Conservation (phyloP, 1,139 yeast genomes). For the Blastobotrys aristatus region DNA sequence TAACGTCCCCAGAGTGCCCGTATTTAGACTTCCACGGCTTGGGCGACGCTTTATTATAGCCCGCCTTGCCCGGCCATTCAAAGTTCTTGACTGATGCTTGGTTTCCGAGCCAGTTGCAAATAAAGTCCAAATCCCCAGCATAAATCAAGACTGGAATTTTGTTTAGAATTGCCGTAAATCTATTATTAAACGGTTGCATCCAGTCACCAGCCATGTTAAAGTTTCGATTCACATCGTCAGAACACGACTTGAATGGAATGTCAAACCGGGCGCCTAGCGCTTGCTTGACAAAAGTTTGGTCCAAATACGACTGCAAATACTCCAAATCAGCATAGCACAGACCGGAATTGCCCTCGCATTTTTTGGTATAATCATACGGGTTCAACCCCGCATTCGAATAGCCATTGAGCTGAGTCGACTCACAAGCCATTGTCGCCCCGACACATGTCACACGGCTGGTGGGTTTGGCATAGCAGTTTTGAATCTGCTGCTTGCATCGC, state of each 20-base stretch:
- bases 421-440: slow-evolving; percentile 88
- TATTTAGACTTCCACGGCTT: slow-evolving; percentile 39
- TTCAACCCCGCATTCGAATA: slow-evolving; percentile 86
- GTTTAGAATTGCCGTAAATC: slow-evolving; percentile 55
- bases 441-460: slow-evolving; percentile 82
- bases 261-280: slow-evolving; percentile 90
- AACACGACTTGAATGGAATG: slow-evolving; percentile 68
- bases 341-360: slow-evolving; percentile 66
- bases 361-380: slow-evolving; percentile 84
- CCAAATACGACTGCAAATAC: slow-evolving; percentile 61
- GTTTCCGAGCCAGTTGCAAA: slow-evolving; percentile 89
- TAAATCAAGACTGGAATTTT: slow-evolving; percentile 63
- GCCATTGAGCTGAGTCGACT: slow-evolving; percentile 81
- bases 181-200: slow-evolving; percentile 55
- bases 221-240: slow-evolving; percentile 42
- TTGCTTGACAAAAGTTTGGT: slow-evolving; percentile 60
- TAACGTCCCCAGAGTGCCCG: slow-evolving; percentile 50
- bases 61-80: slow-evolving; percentile 51
- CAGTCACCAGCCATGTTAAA: slow-evolving; percentile 73
- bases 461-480: slow-evolving; percentile 66
- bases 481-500: slow-evolving; percentile 72
- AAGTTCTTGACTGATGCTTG: slow-evolving; percentile 68
- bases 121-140: slow-evolving; percentile 87
- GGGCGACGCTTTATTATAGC: slow-evolving; percentile 31
- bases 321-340: slow-evolving; percentile 72